phyloP scores from a whole-genome alignment of 2,329 filamentous ascomycete species.

The Sporothrix pseudoabietina region DNA sequence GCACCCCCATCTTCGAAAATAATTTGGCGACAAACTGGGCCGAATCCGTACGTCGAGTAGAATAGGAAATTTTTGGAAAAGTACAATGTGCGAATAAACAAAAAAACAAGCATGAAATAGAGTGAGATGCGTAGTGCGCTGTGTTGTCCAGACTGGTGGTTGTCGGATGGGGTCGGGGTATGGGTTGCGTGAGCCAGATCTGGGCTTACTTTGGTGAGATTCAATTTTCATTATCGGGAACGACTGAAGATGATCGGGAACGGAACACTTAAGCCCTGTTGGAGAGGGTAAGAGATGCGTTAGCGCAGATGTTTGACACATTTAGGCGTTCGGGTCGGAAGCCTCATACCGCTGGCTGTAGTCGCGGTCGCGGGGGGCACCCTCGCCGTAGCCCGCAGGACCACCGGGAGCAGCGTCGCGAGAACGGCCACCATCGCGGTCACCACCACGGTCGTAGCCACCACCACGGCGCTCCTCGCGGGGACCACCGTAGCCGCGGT shows the following conservation, averaged over 20 bases:
- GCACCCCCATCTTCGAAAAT: conserved; percentile 24
- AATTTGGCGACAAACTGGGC: conserved; percentile 24
- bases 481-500: conserved; percentile 41
- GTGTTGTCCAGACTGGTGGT: not conserved
- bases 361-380: conserved; percentile 48
- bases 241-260: conserved; percentile 1
- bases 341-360: conserved; percentile 46
- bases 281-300: conserved; percentile 14
- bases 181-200: conserved; percentile 12
- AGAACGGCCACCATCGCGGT: conserved; percentile 37
- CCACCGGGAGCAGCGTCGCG: conserved; percentile 40
- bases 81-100: conserved; percentile 21
- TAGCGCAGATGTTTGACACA: conserved; percentile 17
- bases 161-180: not conserved
- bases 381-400: conserved; percentile 47
- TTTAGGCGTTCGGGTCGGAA: not conserved
- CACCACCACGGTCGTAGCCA: conserved; percentile 38
- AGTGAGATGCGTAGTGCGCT: not conserved
- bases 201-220: conserved; percentile 1
- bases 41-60: conserved; percentile 19
- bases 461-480: conserved; percentile 42
- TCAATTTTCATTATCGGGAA: not conserved
- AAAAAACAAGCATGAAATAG: not conserved
- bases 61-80: conserved; percentile 16
- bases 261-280: conserved; percentile 1